phyloP scores from a whole-genome alignment of 176 grass and related monocot species.

The Triticum turgidum region DNA sequence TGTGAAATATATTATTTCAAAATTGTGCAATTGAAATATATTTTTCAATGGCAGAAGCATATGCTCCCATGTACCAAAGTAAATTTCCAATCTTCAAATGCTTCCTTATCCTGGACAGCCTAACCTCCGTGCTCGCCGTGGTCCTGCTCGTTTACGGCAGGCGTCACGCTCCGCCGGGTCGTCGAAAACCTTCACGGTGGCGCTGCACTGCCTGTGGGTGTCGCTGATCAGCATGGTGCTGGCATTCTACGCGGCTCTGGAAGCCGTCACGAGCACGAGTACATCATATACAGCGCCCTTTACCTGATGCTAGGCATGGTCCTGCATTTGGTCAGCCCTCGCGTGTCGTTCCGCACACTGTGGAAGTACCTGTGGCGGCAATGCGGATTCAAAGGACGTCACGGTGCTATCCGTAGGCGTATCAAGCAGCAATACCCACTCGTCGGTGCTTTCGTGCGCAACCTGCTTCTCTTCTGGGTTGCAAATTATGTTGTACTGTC shows the following conservation, averaged over 20 bases:
- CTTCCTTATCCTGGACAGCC: neutral
- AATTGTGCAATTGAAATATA: too few species aligned
- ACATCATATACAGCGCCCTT: neutral
- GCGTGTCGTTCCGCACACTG: rapidly evolving
- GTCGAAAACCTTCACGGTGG: neutral
- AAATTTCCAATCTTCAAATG: neutral
- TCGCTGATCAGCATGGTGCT: neutral
- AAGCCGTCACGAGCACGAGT: neutral
- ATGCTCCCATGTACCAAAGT: too few species aligned
- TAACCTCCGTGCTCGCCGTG: neutral
- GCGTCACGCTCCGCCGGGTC: neutral
- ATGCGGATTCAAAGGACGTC: neutral
- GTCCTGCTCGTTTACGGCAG: neutral
- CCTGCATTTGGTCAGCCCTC: rapidly evolving
- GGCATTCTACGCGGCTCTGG: neutral
- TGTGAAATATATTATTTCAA: too few species aligned
- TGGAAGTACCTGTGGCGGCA: neutral
- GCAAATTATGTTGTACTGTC: too few species aligned
- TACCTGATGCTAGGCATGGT: neutral
- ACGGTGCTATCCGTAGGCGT: neutral
- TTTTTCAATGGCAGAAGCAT: too few species aligned
- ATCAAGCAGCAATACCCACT: neutral
- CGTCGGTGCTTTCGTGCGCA: neutral
- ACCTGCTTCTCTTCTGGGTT: neutral
- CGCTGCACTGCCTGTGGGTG: neutral